Evolutionary conservation across 805 yeast species (phyloP), one percentile per base, ranked within the genome.

Genomic region (Pichia cephalocereana): DNA sequence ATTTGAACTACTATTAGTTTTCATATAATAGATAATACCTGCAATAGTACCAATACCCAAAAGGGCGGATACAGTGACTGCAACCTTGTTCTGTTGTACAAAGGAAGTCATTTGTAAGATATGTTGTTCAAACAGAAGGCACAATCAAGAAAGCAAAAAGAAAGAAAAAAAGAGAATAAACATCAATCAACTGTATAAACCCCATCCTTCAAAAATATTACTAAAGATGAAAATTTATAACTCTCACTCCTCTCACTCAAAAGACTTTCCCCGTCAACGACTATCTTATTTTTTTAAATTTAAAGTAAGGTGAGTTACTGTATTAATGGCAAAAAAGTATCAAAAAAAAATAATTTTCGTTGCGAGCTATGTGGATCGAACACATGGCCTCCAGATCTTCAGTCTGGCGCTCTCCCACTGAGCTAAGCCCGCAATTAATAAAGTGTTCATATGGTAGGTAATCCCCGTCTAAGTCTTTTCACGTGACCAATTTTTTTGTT

Each of bases 31-130:
- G 51, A 70, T 70, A 37, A 76, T 69, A 46, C 77, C 79, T 3
- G 65, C 69, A 47, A 68, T 70, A 23, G 79, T 75, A 44, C 77
- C 69, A 36, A 70, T 69, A 54, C 77, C 77, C 37, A 77, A 77
- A 47, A 73, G 66, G 2, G 80, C 74, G 11, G 80, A 68, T 38
- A 75, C 64, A 32, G 74, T 70, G 46, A 78, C 62, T 38, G 77
- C 79, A 36, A 73, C 64, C 60, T 67, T 76, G 64, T 77, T 76
- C 54, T 73, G 67, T 45, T 72, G 66, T 48, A 77, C 67, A 59
- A 77, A 76, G 14, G 56, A 48, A 14, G 37, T 34, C 51, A 48
- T 48, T 31, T 18, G 40, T 8, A 6, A 1, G 23, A 23, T 23
- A 23, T 23, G 41, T 30, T 18, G 12, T 17, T 46, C 27, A 14